These are phyloP conservation scores for Epichloe elymi DNA, from an alignment of 2,329 filamentous ascomycete species.

Conservation along the genomic window DNA sequence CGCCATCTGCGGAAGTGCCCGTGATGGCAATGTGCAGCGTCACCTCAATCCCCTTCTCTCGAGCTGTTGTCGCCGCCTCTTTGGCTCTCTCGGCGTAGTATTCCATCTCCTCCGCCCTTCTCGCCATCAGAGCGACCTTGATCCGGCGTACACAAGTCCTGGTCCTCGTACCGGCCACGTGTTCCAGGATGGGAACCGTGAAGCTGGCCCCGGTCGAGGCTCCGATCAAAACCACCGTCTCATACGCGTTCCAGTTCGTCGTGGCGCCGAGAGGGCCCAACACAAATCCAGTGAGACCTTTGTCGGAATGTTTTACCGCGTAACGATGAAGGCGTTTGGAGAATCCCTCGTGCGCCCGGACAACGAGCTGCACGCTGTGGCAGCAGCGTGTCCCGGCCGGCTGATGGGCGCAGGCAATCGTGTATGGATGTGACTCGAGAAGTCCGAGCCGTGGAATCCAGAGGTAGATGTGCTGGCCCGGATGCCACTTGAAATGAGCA, in stretches of 20 bases:
- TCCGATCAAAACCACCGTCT: conserved; percentile 45
- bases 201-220: conserved; percentile 52
- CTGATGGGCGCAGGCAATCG: conserved; percentile 43
- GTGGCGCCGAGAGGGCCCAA: conserved; percentile 43
- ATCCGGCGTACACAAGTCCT: conserved; percentile 38
- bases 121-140: conserved; percentile 39
- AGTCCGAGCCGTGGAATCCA: conserved; percentile 43
- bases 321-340: conserved; percentile 38
- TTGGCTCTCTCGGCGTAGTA: conserved; percentile 39
- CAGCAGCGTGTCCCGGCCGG: conserved; percentile 38
- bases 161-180: conserved; percentile 28
- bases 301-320: conserved; percentile 24
- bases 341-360: conserved; percentile 43
- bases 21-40: conserved; percentile 43
- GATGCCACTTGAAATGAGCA: conserved; percentile 44
- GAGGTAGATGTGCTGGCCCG: conserved; percentile 48
- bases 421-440: conserved; percentile 47
- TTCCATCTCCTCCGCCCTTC: conserved; percentile 37
- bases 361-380: conserved; percentile 46
- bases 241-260: conserved; percentile 43
- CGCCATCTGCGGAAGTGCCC: conserved; percentile 8
- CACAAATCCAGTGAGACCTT: conserved; percentile 29
- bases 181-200: conserved; percentile 45
- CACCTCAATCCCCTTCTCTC: conserved; percentile 33
- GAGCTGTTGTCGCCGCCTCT: conserved; percentile 28